Base-by-base conservation (phyloP, 1,284 basidiomycete genomes). In the Moniliella sp. region DNA sequence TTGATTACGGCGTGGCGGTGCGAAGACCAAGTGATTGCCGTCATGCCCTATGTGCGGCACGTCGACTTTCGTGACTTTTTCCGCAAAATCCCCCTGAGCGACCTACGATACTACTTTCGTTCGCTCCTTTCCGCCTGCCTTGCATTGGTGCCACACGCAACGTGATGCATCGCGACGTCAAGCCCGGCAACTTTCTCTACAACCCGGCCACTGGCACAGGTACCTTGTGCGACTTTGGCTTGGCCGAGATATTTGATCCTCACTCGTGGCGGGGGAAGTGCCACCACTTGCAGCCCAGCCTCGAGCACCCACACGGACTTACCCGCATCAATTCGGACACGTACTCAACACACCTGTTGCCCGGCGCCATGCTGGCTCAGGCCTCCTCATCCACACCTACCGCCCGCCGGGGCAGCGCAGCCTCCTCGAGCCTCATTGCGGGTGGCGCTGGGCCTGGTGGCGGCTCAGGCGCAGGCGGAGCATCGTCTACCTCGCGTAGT, bases 151-250 rank as follows among this genome's bases (percentile, higher is more conserved):
- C 91, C 97, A 65, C 72, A n/a, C 68, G 80, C 30, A 73, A 71
- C 4, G 78, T 97, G 51, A 79, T 97, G 31, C 88, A 97, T 62
- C 80, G 88, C 23, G 88, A 97, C 61, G 81, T 97, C 50, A 97
- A 97, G 58, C 91, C 88, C 11, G 88, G 88, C 40, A 97, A 97
- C 62, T 97, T 97, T 56, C 69, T 97, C 18, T 97, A 80, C 61
- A 81, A 97, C 61, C 76, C 81, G 18, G 70, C 70, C 27, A 77
- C 75, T 3, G 77, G 78, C 2, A 66, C 75, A 4, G 88, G 91
- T 5, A 80, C 79, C 0, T 65, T 99, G 7, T 88, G 83, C 46
- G 88, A 97, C 62, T 93, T 94, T 62, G 88, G 88, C 14, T 69
- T 99, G 2, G 56, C 56, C 4, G 56, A 59, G 26, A n/a, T 50